Evolutionary conservation across 2,329 filamentous ascomycete species (phyloP).

Genomic region (Phialophora verrucosa): DNA sequence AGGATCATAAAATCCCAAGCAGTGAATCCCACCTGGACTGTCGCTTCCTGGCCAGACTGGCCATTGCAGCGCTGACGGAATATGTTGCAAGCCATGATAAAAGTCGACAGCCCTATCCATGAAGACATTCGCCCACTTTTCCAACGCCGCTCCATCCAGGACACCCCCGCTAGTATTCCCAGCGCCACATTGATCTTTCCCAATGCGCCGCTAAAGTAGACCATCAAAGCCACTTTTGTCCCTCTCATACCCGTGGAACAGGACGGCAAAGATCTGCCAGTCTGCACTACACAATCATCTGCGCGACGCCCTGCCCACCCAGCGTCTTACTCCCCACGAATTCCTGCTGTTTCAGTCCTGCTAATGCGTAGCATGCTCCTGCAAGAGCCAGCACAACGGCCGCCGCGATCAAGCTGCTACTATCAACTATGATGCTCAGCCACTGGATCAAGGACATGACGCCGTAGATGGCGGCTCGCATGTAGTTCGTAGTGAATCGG

Average conservation of each 20-base stretch:
- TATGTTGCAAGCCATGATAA: neutral
- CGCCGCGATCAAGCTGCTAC: slow-evolving; percentile 81
- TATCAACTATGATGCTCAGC: slow-evolving; percentile 70
- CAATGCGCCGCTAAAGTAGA: slow-evolving; percentile 23
- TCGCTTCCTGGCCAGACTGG: neutral
- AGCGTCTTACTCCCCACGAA: slow-evolving; percentile 82
- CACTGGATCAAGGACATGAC: slow-evolving; percentile 84
- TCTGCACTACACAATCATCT: slow-evolving; percentile 39
- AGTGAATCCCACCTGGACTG: neutral
- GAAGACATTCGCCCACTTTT: slow-evolving; percentile 2
- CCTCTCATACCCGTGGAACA: neutral
- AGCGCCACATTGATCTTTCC: slow-evolving; percentile 12
- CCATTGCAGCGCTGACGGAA: neutral
- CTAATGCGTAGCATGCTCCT: slow-evolving; percentile 72
- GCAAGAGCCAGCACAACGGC: slow-evolving; percentile 81
- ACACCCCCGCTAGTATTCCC: neutral
- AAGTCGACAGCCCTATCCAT: slow-evolving; percentile 3
- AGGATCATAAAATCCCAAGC: neutral
- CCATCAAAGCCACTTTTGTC: slow-evolving; percentile 23
- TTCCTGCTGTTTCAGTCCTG: slow-evolving; percentile 53
- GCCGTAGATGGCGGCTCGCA: slow-evolving; percentile 82
- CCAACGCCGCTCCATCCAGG: slow-evolving; percentile 9
- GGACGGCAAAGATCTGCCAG: neutral
- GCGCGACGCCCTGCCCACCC: slow-evolving; percentile 70
- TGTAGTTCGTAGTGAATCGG: slow-evolving; percentile 93